Conservation (phyloP, 306 rosid species). For the Corylus heterophylla region DNA sequence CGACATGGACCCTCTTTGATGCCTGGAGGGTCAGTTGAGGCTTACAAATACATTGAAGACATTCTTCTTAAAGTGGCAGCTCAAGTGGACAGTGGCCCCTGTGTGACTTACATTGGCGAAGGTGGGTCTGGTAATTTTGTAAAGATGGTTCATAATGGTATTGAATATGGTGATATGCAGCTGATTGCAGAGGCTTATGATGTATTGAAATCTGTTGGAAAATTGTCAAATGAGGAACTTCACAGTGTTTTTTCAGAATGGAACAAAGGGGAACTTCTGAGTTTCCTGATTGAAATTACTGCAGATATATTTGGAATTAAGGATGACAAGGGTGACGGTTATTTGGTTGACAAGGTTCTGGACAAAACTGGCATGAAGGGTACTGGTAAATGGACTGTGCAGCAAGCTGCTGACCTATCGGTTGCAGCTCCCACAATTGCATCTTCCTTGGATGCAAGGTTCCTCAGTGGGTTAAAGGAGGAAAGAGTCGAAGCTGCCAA, state of each 20-base stretch:
- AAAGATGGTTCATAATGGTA: slow-evolving; percentile 92
- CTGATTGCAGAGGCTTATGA: slow-evolving; percentile 93
- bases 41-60: slow-evolving; percentile 81
- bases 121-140: slow-evolving; percentile 98
- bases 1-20: slow-evolving; percentile 88
- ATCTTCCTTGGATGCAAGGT: slow-evolving; percentile 91
- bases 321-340: slow-evolving; percentile 83
- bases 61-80: slow-evolving; percentile 95
- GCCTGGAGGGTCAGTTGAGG: slow-evolving; percentile 95
- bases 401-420: slow-evolving; percentile 93
- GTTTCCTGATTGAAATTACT: slow-evolving; percentile 88
- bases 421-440: slow-evolving; percentile 93
- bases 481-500: slow-evolving; percentile 87
- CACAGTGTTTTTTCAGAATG: slow-evolving; percentile 70
- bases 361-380: slow-evolving; percentile 99
- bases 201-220: slow-evolving; percentile 86
- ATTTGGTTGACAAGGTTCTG: slow-evolving; percentile 90
- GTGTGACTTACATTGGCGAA: slow-evolving; percentile 82
- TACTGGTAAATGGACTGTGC: slow-evolving; percentile 95
- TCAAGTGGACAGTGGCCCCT: slow-evolving; percentile 92
- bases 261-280: slow-evolving; percentile 91
- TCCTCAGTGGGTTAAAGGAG: slow-evolving; percentile 89
- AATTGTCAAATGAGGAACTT: slow-evolving; percentile 82
- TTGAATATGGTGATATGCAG: slow-evolving; percentile 97
- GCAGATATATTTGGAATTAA: slow-evolving; percentile 86